Evolutionary conservation across 2,329 filamentous ascomycete genomes (phyloP).

Genomic region (Helotiales sp.): DNA sequence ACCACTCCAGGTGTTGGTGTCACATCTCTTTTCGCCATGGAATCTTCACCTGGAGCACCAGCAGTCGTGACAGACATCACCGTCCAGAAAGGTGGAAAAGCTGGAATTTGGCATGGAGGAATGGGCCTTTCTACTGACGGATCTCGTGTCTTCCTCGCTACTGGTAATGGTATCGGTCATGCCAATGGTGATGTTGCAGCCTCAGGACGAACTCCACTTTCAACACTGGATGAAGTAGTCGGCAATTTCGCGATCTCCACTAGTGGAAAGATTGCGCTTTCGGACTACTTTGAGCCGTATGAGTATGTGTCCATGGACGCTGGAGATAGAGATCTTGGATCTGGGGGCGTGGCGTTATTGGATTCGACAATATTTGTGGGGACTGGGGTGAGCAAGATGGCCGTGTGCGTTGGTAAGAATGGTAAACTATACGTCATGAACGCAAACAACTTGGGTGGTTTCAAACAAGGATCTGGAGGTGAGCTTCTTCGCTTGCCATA

Average conservation of each 20-base stretch:
- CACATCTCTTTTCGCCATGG: conserved; percentile 41
- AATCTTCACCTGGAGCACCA: conserved; percentile 41
- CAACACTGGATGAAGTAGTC: conserved; percentile 46
- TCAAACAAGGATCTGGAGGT: conserved; percentile 33
- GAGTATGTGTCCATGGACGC: conserved; percentile 51
- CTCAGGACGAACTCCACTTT: conserved; percentile 35
- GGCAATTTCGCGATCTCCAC: conserved; percentile 44
- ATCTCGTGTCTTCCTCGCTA: conserved; percentile 34
- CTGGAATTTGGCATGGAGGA: conserved; percentile 40
- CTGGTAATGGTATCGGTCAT: conserved; percentile 36
- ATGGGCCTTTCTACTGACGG: conserved; percentile 38
- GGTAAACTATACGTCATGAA: conserved; percentile 47
- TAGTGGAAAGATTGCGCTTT: conserved; percentile 45
- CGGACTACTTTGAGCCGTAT: conserved; percentile 56
- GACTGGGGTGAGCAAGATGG: conserved; percentile 46
- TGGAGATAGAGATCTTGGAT: conserved; percentile 52
- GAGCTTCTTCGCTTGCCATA: neutral
- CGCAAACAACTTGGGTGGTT: conserved; percentile 36
- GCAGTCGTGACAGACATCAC: conserved; percentile 33
- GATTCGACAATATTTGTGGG: conserved; percentile 46
- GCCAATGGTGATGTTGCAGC: conserved; percentile 38
- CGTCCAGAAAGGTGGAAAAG: conserved; percentile 40
- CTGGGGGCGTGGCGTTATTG: conserved; percentile 42
- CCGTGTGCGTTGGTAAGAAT: conserved; percentile 51
- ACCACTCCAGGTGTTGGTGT: conserved; percentile 34